A percentile compares a stretch with the other conserved stretches of the same genome.
These are phyloP conservation scores for Arabidopsis thaliana DNA, from an alignment of 345 rosid species.

Conservation along the genomic window DNA sequence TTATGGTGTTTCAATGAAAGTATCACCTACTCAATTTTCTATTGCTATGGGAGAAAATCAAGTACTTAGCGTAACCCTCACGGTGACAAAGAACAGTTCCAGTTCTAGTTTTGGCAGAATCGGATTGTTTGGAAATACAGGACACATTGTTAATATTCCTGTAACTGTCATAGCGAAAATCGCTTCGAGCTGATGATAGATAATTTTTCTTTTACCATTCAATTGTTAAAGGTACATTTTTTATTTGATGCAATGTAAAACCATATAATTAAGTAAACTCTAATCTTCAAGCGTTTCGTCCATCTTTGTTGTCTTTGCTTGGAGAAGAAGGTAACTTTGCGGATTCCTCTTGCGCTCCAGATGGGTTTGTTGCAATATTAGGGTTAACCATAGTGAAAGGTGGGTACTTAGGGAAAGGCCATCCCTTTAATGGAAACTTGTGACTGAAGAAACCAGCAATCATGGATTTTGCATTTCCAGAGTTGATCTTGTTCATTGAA, in stretches of 20 bases:
- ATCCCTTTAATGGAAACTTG: slow-evolving; percentile 36
- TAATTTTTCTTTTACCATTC: slow-evolving; percentile 22
- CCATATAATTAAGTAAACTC: slow-evolving; percentile 23
- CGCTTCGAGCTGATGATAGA: slow-evolving; percentile 27
- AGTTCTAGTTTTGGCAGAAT: slow-evolving; percentile 77
- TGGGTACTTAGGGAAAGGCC: slow-evolving; percentile 45
- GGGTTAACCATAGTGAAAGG: slow-evolving; percentile 44
- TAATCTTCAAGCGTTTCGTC: slow-evolving; percentile 36
- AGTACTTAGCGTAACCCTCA: slow-evolving; percentile 55
- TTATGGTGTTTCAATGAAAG: slow-evolving; percentile 72
- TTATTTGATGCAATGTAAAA: slow-evolving; percentile 25
- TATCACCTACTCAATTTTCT: slow-evolving; percentile 66
- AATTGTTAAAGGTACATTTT: slow-evolving; percentile 25
- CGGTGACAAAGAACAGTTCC: slow-evolving; percentile 58
- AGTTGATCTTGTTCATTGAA: slow-evolving; percentile 21
- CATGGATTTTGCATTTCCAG: slow-evolving; percentile 32
- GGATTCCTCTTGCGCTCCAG: slow-evolving; percentile 36
- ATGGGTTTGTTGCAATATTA: slow-evolving; percentile 39
- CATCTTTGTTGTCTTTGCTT: slow-evolving; percentile 32
- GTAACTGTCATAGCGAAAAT: slow-evolving; percentile 61
- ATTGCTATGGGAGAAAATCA: slow-evolving; percentile 62
- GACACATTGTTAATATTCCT: slow-evolving; percentile 79
- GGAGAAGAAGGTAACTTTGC: slow-evolving; percentile 42
- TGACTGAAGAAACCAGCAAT: slow-evolving; percentile 44
- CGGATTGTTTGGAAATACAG: slow-evolving; percentile 67